Base-by-base conservation (phyloP, 257 asterid genomes). In the Oldenlandia corymbosa region DNA sequence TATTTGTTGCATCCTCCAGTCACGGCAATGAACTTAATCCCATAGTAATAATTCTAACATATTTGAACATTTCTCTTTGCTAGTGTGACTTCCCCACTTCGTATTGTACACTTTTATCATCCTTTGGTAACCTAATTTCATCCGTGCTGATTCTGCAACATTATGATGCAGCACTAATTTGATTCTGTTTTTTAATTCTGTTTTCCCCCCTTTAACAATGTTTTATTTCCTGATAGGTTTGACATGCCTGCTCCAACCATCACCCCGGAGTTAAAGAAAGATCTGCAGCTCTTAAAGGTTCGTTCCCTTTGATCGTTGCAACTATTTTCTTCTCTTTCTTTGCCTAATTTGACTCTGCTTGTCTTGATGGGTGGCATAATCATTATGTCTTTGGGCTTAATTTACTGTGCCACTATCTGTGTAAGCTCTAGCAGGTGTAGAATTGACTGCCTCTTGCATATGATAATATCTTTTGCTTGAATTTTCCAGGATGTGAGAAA, bases 191-290 rank as follows among this genome's bases (percentile, higher is more conserved):
- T 23, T 4, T 24, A 23, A n/a, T n/a, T n/a, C n/a, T n/a, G n/a
- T n/a, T n/a, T n/a, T n/a, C n/a, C n/a, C n/a, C n/a, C n/a, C n/a
- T 51, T 24, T 10, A 12, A 18, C 7, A 20, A 47, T 0, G 20
- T 45, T 26, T 24, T 5, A 10, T 56, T 7, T 56, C 9, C 26
- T n/a, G 24, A 58, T 69, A 91, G 97, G 97, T 91, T 91, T 74
- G 96, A 91, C 71, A 91, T 88, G 96, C 91, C 91, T 65, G 97
- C 97, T 26, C 95, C 82, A 49, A 84, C 87, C 36, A 69, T 92
- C 16, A 92, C 97, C 5, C 96, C 97, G 30, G 95, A 87, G 82
- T 84, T 89, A 70, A 84, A 92, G 68, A 84, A 72, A 27, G 97
- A 92, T 77, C 96, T 92, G 58, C 86, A 89, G 79, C 63, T 89